phyloP scores from a whole-genome alignment of 345 rosid species.

The Iberis pinnata region DNA sequence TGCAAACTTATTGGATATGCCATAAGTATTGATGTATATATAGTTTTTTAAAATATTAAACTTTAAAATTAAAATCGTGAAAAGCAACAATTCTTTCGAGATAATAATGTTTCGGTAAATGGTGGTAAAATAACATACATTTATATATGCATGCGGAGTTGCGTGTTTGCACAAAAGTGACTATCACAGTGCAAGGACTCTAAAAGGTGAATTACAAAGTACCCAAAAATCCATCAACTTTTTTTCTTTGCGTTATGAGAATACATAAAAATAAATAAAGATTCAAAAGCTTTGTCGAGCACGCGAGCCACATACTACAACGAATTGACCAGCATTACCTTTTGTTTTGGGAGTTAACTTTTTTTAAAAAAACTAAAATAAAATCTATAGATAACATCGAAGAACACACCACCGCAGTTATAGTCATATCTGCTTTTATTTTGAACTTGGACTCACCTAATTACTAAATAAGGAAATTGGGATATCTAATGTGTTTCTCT shows the following conservation, averaged over 20 bases:
- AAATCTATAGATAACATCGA: not conserved
- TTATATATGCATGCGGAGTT: not conserved
- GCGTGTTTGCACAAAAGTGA: conserved; percentile 8
- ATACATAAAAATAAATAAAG: not conserved
- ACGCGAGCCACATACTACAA: conserved; percentile 17
- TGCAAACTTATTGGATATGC: no score
- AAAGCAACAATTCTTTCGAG: not conserved
- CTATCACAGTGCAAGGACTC: conserved; percentile 3
- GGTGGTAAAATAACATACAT: not conserved
- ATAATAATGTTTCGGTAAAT: not conserved
- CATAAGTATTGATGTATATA: no score
- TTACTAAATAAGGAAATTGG: not conserved
- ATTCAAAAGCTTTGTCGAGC: conserved; percentile 20
- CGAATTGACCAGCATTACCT: not conserved
- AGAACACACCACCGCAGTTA: not conserved
- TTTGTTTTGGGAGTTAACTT: not conserved
- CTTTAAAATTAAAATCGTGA: not conserved
- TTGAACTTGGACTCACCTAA: not conserved
- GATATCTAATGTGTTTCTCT: not conserved
- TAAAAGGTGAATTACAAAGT: conserved; percentile 12
- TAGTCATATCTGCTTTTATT: not conserved
- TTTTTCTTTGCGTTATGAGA: conserved; percentile 3
- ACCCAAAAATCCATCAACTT: conserved; percentile 13
- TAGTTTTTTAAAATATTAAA: not conserved
- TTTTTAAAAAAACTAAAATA: not conserved